Percentiles rank a stretch among this genome's conserved stretches.
These are phyloP conservation scores for Venturiaceae sp. DNA, from an alignment of 2,329 filamentous ascomycete species.

Conservation along the genomic window DNA sequence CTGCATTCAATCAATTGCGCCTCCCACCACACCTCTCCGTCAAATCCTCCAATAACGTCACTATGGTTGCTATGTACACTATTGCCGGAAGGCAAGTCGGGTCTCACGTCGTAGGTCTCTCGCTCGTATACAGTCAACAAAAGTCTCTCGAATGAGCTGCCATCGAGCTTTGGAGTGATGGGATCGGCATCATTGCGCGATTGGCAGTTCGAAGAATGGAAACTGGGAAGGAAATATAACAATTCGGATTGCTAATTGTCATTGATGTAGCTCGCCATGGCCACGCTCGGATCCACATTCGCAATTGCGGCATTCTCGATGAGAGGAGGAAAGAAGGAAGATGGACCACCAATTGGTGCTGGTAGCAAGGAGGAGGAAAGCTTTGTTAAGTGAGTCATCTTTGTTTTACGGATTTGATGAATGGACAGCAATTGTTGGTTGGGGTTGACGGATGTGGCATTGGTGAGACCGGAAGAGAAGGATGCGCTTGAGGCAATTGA, in stretches of 20 bases:
- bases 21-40: constrained; percentile 14
- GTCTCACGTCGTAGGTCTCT: constrained; percentile 40
- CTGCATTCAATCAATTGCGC: constrained; percentile 7
- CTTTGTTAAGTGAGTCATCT: constrained; percentile 48
- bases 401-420: neutral
- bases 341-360: constrained; percentile 51
- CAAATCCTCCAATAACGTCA: constrained; percentile 16
- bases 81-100: constrained; percentile 43
- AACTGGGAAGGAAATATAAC: neutral
- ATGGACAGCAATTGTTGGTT: neutral
- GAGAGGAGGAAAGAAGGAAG: constrained; percentile 25
- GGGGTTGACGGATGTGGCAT: neutral
- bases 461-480: neutral
- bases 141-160: neutral
- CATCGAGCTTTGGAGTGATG: too few relatives aligned
- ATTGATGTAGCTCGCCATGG: constrained; percentile 48
- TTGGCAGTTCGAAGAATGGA: too few relatives aligned
- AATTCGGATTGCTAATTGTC: neutral
- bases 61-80: constrained; percentile 43
- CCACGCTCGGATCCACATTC: constrained; percentile 41
- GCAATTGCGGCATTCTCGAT: constrained; percentile 32
- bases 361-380: constrained; percentile 58
- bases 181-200: neutral
- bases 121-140: neutral
- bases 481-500: too few relatives aligned